Conservation (phyloP, 805 yeast species). For the Ogataea ganodermae region DNA sequence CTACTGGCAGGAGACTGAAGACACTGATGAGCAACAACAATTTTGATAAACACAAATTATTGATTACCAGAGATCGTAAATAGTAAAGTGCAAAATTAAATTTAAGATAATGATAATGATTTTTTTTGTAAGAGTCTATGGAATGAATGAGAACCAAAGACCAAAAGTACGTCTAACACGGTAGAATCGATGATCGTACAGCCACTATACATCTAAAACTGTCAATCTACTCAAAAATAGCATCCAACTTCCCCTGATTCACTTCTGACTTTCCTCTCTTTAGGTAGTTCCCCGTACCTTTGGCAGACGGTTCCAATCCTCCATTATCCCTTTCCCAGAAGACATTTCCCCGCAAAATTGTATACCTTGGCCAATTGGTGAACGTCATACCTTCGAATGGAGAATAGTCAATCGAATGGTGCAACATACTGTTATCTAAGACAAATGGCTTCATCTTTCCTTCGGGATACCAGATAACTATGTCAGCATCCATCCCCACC, state of each 20-base stretch:
- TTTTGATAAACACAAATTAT: too few relatives aligned
- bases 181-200: too few relatives aligned
- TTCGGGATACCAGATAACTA: constrained; percentile 50
- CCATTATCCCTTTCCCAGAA: constrained; percentile 36
- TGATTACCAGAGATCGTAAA: too few relatives aligned
- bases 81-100: too few relatives aligned
- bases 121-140: too few relatives aligned
- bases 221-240: constrained; percentile 22
- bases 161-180: too few relatives aligned
- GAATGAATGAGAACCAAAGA: too few relatives aligned
- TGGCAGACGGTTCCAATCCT: constrained; percentile 16
- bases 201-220: too few relatives aligned
- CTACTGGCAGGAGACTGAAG: too few relatives aligned
- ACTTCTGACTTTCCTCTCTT: constrained; percentile 30
- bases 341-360: constrained; percentile 41
- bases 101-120: too few relatives aligned
- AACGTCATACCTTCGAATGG: constrained; percentile 43
- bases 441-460: constrained; percentile 31
- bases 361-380: constrained; percentile 50
- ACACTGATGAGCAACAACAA: too few relatives aligned
- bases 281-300: constrained; percentile 29
- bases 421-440: constrained; percentile 34
- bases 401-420: constrained; percentile 42
- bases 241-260: constrained; percentile 24
- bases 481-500: constrained; percentile 51